Base-by-base conservation (phyloP, 495 filamentous ascomycete species). In the Lasiosphaeria ovina region DNA sequence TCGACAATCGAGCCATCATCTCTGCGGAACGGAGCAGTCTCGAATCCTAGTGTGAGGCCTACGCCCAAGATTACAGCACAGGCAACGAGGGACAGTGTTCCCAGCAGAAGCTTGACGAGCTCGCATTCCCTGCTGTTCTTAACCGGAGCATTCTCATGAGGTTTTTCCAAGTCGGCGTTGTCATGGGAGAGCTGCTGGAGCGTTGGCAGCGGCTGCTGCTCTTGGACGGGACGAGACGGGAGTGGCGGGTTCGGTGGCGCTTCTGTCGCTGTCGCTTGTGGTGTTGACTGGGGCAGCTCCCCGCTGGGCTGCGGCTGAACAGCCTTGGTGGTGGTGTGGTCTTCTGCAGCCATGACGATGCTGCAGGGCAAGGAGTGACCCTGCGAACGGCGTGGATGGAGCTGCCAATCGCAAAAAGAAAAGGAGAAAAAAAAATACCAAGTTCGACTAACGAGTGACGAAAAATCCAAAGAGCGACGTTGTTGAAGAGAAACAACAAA, bases 21-120 rank as follows among this genome's bases (percentile, higher is more conserved):
- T 42, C 12, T 7, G 12, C 44, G 12, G 44, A 14, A 47, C 16
- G 44, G 44, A 5, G 44, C 6, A 14, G 44, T 47, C 5, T 47
- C 16, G 44, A 47, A n/a, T 14, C 44, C 44, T 1, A 47, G 44
- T 0, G 49, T 51, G 35, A 62, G 59, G 35, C 60, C 64, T 6
- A 74, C 32, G n/a, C 65, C 73, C 3, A 79, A 31, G 14, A 76
- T 69, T 14, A 72, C 54, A 9, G 67, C 66, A 2, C 59, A 68
- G 51, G 65, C 35, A 6, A 70, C 11, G 31, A 67, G 54, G n/a
- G 71, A 72, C 16, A 69, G 3, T 32, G 55, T 47, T 0, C 62
- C 65, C 5, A 78, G 57, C 6, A 60, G 62, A n/a, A 77, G 61
- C 57, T 75, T 78, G 35, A 54, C 59, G 33, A 56, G 53, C 34